Percentiles rank a stretch among this genome's conserved stretches.
Conservation (phyloP, 345 rosid species). For the Dipteronia sinensis region DNA sequence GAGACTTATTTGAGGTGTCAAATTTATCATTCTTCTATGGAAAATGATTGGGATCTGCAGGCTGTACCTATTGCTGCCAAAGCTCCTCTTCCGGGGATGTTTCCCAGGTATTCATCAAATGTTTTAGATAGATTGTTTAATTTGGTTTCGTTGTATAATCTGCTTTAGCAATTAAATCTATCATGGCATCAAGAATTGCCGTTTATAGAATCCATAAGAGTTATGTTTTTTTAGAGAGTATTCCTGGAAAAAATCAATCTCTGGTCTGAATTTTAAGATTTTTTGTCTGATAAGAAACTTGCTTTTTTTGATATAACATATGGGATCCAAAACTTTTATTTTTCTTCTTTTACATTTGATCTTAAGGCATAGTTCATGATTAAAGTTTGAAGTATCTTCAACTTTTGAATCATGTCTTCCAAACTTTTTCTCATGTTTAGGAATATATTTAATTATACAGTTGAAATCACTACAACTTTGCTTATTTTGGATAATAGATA, state of each 20-base stretch:
- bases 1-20: conserved; percentile 94
- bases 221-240: conserved; percentile 13
- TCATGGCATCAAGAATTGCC: conserved; percentile 16
- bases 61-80: conserved; percentile 81
- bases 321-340: background rate
- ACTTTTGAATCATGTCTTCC: conserved; percentile 9
- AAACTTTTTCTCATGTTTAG: conserved; percentile 4
- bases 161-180: background rate
- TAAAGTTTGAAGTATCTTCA: background rate
- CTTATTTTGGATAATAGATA: background rate
- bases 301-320: conserved; percentile 1
- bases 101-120: conserved; percentile 51
- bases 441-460: conserved; percentile 3
- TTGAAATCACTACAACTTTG: background rate
- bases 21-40: conserved; percentile 86
- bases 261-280: conserved; percentile 6
- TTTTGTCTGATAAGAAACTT: conserved; percentile 9
- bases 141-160: conserved; percentile 3
- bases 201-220: conserved; percentile 23
- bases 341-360: conserved; percentile 1
- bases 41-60: conserved; percentile 94
- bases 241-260: conserved; percentile 19
- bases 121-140: background rate
- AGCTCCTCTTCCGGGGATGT: conserved; percentile 54
- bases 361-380: background rate